A percentile compares a stretch with the other conserved stretches of the same genome.
phyloP scores from a whole-genome alignment of 257 asterid species.

The Solanum etuberosum region DNA sequence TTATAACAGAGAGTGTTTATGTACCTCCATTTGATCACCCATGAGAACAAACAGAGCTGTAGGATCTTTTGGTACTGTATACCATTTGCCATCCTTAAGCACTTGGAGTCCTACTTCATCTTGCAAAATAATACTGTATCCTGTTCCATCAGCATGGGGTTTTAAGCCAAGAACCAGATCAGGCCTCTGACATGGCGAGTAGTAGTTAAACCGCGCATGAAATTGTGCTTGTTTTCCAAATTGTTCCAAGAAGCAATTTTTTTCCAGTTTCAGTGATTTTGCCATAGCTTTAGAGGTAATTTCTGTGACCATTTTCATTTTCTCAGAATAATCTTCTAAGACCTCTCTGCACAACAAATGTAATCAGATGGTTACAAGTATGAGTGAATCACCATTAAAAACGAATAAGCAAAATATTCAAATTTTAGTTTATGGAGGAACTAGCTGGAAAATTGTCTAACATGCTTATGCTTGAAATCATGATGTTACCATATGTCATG shows the following conservation, averaged over 20 bases:
- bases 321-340: constrained; percentile 19
- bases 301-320: constrained; percentile 23
- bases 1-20: background rate
- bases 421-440: background rate
- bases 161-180: constrained; percentile 39
- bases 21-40: constrained; percentile 29
- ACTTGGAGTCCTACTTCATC: constrained; percentile 40
- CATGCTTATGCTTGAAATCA: background rate
- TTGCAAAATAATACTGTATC: constrained; percentile 28
- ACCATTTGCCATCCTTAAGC: constrained; percentile 33
- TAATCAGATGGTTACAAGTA: background rate
- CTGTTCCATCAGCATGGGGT: constrained; percentile 48
- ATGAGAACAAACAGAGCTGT: constrained; percentile 29
- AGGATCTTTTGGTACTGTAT: constrained; percentile 20
- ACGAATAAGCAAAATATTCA: background rate
- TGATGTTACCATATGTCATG: background rate
- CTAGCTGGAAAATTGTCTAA: background rate
- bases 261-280: constrained; percentile 27
- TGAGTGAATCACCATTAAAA: background rate
- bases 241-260: constrained; percentile 30
- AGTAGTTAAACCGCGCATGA: constrained; percentile 30
- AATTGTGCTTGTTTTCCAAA: constrained; percentile 32
- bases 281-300: constrained; percentile 34
- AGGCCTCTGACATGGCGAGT: constrained; percentile 32
- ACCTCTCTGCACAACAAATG: constrained; percentile 12